phyloP scores from a whole-genome alignment of 306 rosid species.

The Lablab purpureus region DNA sequence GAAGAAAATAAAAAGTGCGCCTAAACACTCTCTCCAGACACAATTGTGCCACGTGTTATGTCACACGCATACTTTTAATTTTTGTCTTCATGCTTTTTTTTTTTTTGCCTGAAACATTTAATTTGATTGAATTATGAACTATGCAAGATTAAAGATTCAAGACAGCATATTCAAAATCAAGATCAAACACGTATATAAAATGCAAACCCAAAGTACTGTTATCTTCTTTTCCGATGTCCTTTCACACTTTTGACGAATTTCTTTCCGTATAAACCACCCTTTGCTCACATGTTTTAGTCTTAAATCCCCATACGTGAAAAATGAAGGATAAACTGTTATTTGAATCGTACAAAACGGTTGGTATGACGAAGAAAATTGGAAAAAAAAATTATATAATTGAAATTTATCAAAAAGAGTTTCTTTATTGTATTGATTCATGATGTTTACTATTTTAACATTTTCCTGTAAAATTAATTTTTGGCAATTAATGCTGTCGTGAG shows the following conservation, averaged over 20 bases:
- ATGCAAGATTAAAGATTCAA: neutral
- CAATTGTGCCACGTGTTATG: constrained; percentile 4
- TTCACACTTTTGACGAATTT: neutral
- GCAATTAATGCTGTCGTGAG: neutral
- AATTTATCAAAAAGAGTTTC: neutral
- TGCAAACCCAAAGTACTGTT: no score
- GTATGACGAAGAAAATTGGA: no score
- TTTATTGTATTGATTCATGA: neutral
- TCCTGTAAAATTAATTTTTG: neutral
- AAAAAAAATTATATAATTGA: neutral
- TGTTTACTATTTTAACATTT: neutral
- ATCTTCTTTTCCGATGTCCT: no score
- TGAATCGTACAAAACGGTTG: neutral
- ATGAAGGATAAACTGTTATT: no score
- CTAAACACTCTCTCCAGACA: neutral
- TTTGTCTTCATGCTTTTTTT: neutral
- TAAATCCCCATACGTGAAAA: no score
- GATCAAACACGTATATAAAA: no score
- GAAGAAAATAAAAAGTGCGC: neutral
- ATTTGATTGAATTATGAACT: neutral
- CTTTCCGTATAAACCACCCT: neutral
- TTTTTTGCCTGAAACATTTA: neutral
- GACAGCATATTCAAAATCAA: no score
- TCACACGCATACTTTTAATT: neutral
- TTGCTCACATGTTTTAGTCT: no score